phyloP scores from a whole-genome alignment of 169 alveolate species.

The Plasmodium chabaudi region DNA sequence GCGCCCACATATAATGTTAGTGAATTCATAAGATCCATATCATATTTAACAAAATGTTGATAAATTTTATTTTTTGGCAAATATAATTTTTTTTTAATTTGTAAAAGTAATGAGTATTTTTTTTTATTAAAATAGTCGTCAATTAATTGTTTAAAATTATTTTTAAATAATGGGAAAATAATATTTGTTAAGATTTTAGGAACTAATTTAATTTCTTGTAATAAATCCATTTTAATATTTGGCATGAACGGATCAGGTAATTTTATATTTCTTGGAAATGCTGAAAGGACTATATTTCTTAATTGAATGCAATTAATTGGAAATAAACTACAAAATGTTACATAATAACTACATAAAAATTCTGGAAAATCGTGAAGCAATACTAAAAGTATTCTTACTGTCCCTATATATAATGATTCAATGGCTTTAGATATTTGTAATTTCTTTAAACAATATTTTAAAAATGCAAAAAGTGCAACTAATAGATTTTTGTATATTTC shows the following conservation, averaged over 20 bases:
- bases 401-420: constrained; percentile 77
- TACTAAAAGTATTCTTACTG: constrained; percentile 90
- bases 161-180: constrained; percentile 71
- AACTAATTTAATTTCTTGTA: constrained; percentile 90
- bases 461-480: constrained; percentile 81
- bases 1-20: constrained; percentile 67
- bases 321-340: constrained; percentile 92
- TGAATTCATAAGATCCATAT: constrained; percentile 57
- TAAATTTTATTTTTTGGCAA: constrained; percentile 49
- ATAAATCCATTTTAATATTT: constrained; percentile 90
- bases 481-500: constrained; percentile 85
- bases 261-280: constrained; percentile 94
- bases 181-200: constrained; percentile 87
- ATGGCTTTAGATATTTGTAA: constrained; percentile 76
- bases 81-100: constrained; percentile 45
- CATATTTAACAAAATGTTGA: constrained; percentile 57
- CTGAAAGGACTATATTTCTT: constrained; percentile 95
- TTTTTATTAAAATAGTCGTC: constrained; percentile 81
- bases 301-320: constrained; percentile 94
- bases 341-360: constrained; percentile 95
- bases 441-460: constrained; percentile 78
- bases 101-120: constrained; percentile 66
- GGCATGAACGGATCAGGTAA: constrained; percentile 95
- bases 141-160: constrained; percentile 73
- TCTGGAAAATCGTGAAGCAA: constrained; percentile 97